Conservation (phyloP, 2,329 filamentous ascomycete genomes). For the Trichoderma simmonsii region DNA sequence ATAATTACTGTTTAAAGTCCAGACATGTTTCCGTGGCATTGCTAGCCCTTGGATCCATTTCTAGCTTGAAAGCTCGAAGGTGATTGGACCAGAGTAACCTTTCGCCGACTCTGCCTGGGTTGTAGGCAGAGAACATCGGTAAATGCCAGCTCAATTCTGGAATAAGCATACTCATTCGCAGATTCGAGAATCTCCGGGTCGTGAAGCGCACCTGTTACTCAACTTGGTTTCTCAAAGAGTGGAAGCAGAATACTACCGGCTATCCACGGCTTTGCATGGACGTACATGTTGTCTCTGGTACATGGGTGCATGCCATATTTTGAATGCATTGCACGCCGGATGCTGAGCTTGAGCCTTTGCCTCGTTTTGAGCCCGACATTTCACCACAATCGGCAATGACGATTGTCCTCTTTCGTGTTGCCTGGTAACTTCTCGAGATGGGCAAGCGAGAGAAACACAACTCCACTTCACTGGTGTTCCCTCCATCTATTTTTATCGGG, state of each 20-base stretch:
- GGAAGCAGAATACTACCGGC: too few relatives aligned
- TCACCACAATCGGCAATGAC: neutral
- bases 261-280: neutral
- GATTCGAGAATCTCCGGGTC: neutral
- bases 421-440: neutral
- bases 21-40: neutral
- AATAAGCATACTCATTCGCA: neutral
- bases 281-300: neutral
- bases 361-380: neutral
- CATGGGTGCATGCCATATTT: neutral
- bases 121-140: neutral
- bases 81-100: neutral
- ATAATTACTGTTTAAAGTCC: neutral
- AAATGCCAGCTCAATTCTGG: neutral
- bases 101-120: neutral
- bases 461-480: neutral
- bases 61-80: neutral
- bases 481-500: neutral
- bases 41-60: neutral
- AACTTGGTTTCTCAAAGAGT: neutral
- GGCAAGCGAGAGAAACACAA: constrained; percentile 1
- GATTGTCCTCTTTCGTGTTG: neutral
- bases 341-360: neutral
- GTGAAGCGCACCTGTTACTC: neutral
- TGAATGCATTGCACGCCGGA: neutral